These are phyloP conservation scores for Naumovozyma dairenensis DNA, from an alignment of 805 yeast species.

Conservation along the genomic window DNA sequence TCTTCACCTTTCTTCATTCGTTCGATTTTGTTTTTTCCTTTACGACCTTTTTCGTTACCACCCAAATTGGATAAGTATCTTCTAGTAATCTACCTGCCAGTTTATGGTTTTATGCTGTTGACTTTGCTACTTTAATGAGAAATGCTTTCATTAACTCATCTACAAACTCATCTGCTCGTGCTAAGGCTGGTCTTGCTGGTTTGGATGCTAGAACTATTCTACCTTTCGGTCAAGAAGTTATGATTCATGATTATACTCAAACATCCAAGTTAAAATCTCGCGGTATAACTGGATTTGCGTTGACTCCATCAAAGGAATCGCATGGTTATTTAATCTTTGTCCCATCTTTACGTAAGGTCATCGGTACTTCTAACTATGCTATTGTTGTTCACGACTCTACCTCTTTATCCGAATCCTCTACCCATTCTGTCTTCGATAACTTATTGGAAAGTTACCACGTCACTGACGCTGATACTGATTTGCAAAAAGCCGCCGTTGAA, in stretches of 20 bases:
- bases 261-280: background rate
- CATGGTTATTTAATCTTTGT: slow-evolving; percentile 5
- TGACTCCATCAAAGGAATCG: slow-evolving; percentile 5
- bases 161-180: background rate
- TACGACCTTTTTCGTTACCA: too few relatives aligned
- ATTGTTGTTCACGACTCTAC: background rate
- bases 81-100: slow-evolving; percentile 4
- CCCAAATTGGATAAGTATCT: too few relatives aligned
- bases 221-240: slow-evolving; percentile 8
- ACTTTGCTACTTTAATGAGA: slow-evolving; percentile 5
- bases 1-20: too few relatives aligned
- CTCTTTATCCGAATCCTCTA: too few relatives aligned
- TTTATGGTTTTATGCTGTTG: slow-evolving; percentile 9
- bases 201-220: slow-evolving; percentile 3
- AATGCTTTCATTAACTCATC: slow-evolving; percentile 2
- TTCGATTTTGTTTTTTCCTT: too few relatives aligned
- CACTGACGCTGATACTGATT: too few relatives aligned
- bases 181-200: slow-evolving; percentile 4
- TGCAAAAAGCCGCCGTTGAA: too few relatives aligned
- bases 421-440: too few relatives aligned
- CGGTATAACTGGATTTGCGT: slow-evolving; percentile 1
- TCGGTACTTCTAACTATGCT: slow-evolving; percentile 3
- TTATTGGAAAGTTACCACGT: too few relatives aligned
- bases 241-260: slow-evolving; percentile 1
- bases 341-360: slow-evolving; percentile 1